Evolutionary conservation across 1,284 basidiomycete species (phyloP), one percentile per base, ranked within the genome.

Genomic region (Marasmius oreades): DNA sequence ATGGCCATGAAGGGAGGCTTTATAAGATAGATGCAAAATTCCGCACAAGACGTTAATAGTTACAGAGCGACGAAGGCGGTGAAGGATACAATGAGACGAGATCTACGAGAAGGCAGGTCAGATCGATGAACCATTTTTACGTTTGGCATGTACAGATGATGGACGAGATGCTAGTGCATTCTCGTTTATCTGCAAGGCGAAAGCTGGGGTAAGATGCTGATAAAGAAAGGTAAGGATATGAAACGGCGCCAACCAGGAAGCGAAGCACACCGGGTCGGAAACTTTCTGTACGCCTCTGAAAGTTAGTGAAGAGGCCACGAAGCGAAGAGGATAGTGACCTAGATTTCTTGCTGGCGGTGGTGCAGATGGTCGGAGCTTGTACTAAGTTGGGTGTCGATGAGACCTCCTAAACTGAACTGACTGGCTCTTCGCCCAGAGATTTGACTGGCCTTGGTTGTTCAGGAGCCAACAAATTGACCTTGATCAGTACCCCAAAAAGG

Each of bases 61-160:
- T 31, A 31, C 28, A 31, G 10, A 31, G 28, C 28, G 28, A 31
- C 10, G 28, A 31, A 31, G 28, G 28, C 28, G 28, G 28, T 31
- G 23, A 14, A 22, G 44, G 24, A 31, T n/a, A 33, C 28, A 48
- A 48, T 31, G 47, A 5, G 47, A 50, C 47, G 10, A 12, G 28
- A 18, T 33, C 33, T 50, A 50, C 47, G 47, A 28, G 26, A 50
- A 31, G 28, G 26, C 45, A 31, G 47, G 47, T 8, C 24, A 33
- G 14, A 12, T 31, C 26, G 26, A 50, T 33, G 26, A 31, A 14
- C 31, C n/a, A 33, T 8, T 31, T 31, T 26, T 31, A 50, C n/a
- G 23, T 50, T 50, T 50, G 47, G 33, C 47, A 26, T 50, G 26
- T 33, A 50, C 47, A 50, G 47, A 11, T 50, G 47, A 50, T 26